phyloP scores from a whole-genome alignment of 495 filamentous ascomycete species.

The Xylaria bambusicola region DNA sequence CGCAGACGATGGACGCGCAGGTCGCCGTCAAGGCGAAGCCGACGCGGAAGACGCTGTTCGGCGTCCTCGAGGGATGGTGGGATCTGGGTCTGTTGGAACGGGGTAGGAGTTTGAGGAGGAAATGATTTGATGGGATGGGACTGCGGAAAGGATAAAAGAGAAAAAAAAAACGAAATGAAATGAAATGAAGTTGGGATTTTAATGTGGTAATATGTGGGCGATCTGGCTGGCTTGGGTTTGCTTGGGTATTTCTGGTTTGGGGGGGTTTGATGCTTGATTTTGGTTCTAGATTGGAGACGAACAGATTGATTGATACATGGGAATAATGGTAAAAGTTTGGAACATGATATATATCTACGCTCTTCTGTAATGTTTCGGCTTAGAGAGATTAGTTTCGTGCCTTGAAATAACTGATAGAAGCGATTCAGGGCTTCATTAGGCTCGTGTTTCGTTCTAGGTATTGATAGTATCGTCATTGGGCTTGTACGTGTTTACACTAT shows the following conservation, averaged over 20 bases:
- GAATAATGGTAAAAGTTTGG: too few relatives aligned
- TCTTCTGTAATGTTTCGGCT: too few relatives aligned
- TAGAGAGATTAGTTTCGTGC: too few relatives aligned
- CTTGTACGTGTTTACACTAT: too few relatives aligned
- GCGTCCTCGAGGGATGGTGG: constrained; percentile 50
- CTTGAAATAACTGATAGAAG: too few relatives aligned
- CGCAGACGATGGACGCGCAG: constrained; percentile 15
- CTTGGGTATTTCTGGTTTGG: background rate
- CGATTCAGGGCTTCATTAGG: too few relatives aligned
- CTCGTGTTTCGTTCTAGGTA: too few relatives aligned
- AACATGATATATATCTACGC: too few relatives aligned
- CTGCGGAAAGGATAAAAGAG: too few relatives aligned
- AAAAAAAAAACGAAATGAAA: too few relatives aligned
- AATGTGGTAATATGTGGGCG: constrained; percentile 15
- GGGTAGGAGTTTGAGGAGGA: constrained; percentile 27
- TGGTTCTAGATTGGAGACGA: background rate
- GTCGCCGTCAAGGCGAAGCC: constrained; percentile 24
- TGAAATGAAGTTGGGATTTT: background rate
- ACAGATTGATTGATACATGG: constrained; percentile 8
- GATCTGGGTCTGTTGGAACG: constrained; percentile 45
- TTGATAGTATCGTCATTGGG: too few relatives aligned
- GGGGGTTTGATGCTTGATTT: background rate
- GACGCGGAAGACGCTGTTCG: constrained; percentile 41
- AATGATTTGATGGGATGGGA: too few relatives aligned
- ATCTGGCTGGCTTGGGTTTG: background rate